These are phyloP conservation scores for Geotrichum armillariae DNA, from an alignment of 1,139 yeast species.

Conservation along the genomic window DNA sequence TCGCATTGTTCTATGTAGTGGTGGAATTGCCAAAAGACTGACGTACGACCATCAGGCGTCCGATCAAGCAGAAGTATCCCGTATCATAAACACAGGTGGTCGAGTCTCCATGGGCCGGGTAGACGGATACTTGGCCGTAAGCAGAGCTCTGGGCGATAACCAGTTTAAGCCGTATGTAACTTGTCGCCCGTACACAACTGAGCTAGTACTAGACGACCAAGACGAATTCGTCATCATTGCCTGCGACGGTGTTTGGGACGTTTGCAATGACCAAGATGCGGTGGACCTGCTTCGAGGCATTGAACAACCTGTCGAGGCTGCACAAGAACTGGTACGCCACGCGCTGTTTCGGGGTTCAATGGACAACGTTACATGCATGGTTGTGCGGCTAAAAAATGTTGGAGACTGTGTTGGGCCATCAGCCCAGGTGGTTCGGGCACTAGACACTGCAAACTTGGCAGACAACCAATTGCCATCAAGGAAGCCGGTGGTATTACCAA, in stretches of 20 bases:
- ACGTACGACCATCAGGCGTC: constrained; percentile 83
- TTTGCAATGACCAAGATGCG: constrained; percentile 73
- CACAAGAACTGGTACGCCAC: constrained; percentile 61
- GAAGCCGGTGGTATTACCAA: not conserved
- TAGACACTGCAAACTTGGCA: not conserved
- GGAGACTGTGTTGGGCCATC: not conserved
- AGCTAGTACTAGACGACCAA: constrained; percentile 31
- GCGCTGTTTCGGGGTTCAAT: constrained; percentile 74
- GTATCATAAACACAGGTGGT: constrained; percentile 70
- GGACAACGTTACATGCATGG: constrained; percentile 86
- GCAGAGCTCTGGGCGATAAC: constrained; percentile 83
- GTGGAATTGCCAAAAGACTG: constrained; percentile 63
- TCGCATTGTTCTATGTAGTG: constrained; percentile 65
- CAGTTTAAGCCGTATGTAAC: constrained; percentile 75
- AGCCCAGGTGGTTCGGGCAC: not conserved
- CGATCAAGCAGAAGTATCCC: constrained; percentile 60
- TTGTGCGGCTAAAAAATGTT: constrained; percentile 43
- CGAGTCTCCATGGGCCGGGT: constrained; percentile 72
- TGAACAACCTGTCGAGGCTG: constrained; percentile 59
- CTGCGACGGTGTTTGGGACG: constrained; percentile 96
- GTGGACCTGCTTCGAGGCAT: constrained; percentile 59
- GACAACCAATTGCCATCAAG: not conserved
- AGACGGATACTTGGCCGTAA: constrained; percentile 81
- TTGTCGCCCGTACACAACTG: constrained; percentile 76
- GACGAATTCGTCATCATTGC: constrained; percentile 81